Conservation (phyloP, 805 yeast genomes). For the Myxozyma udenii region DNA sequence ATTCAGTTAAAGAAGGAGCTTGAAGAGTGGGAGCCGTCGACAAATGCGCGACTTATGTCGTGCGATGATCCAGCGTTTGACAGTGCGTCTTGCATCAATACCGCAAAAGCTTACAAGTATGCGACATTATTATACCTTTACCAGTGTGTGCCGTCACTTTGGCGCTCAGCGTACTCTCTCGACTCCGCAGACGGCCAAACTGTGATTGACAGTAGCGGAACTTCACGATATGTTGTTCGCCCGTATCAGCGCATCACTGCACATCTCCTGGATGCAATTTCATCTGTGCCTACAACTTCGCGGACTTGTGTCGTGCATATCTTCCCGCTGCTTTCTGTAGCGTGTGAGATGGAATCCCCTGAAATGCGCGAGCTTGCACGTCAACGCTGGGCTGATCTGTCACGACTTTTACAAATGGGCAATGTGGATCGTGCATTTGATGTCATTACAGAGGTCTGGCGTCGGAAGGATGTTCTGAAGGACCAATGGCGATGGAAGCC, state of each 20-base stretch:
- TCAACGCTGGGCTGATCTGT: conserved; percentile 54
- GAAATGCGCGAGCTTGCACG: conserved; percentile 63
- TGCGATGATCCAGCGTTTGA: conserved; percentile 52
- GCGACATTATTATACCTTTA: conserved; percentile 59
- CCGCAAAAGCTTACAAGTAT: conserved; percentile 67
- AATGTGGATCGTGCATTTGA: conserved; percentile 64
- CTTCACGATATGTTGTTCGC: not conserved
- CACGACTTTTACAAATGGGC: conserved; percentile 60
- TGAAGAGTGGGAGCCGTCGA: conserved; percentile 56
- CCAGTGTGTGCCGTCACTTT: conserved; percentile 67
- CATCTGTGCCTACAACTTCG: conserved; percentile 60
- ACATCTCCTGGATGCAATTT: conserved; percentile 56
- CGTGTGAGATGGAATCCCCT: conserved; percentile 59
- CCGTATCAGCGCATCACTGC: conserved; percentile 43
- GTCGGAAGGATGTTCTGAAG: conserved; percentile 38
- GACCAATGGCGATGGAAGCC: conserved; percentile 21
- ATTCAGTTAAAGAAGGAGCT: conserved; percentile 53
- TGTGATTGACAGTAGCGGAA: not conserved
- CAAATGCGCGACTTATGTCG: conserved; percentile 38
- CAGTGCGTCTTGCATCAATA: conserved; percentile 57
- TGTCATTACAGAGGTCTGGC: conserved; percentile 71
- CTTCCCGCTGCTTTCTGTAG: conserved; percentile 61
- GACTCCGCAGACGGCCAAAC: conserved; percentile 2
- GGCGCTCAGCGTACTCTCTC: conserved; percentile 2
- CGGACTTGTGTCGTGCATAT: conserved; percentile 58